Percentiles rank a stretch among this genome's conserved stretches.
phyloP scores from a whole-genome alignment of 805 yeast species.

The Wickerhamomyces canadensis region DNA sequence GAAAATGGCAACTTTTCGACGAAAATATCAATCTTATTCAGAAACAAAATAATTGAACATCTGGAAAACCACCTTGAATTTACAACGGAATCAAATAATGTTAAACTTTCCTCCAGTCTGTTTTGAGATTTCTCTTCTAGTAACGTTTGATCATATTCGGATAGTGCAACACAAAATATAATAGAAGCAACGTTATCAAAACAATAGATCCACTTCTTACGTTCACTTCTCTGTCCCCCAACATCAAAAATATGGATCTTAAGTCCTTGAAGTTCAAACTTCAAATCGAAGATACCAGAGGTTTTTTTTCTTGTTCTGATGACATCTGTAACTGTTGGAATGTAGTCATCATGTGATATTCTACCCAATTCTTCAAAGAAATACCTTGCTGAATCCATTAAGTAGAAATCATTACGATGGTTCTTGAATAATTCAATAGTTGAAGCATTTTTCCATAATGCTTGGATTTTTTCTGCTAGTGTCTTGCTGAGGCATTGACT shows the following conservation, averaged over 20 bases:
- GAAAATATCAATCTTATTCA: constrained; percentile 87
- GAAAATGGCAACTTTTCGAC: constrained; percentile 78
- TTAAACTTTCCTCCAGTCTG: constrained; percentile 74
- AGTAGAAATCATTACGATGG: constrained; percentile 66
- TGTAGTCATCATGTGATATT: constrained; percentile 52
- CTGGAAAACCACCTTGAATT: constrained; percentile 91
- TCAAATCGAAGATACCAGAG: constrained; percentile 83
- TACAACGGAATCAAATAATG: constrained; percentile 83
- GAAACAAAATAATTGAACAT: constrained; percentile 78
- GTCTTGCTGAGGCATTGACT: constrained; percentile 44
- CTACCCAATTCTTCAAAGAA: constrained; percentile 65
- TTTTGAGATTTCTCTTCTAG: constrained; percentile 73
- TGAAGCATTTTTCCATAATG: constrained; percentile 51
- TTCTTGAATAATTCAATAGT: constrained; percentile 52
- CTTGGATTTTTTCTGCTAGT: constrained; percentile 42
- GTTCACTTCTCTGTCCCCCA: constrained; percentile 94
- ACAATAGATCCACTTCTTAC: constrained; percentile 96
- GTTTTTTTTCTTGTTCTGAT: constrained; percentile 87
- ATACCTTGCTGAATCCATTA: constrained; percentile 80
- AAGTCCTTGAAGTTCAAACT: constrained; percentile 66
- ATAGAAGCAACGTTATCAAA: constrained; percentile 88
- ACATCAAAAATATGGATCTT: constrained; percentile 72
- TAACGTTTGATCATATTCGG: constrained; percentile 85
- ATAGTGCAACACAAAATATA: constrained; percentile 85
- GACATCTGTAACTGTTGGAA: constrained; percentile 74